Evolutionary conservation across 768 basidiomycete genomes (phyloP), one percentile per base, ranked within the genome.

Genomic region (Pleurotus pulmonarius): DNA sequence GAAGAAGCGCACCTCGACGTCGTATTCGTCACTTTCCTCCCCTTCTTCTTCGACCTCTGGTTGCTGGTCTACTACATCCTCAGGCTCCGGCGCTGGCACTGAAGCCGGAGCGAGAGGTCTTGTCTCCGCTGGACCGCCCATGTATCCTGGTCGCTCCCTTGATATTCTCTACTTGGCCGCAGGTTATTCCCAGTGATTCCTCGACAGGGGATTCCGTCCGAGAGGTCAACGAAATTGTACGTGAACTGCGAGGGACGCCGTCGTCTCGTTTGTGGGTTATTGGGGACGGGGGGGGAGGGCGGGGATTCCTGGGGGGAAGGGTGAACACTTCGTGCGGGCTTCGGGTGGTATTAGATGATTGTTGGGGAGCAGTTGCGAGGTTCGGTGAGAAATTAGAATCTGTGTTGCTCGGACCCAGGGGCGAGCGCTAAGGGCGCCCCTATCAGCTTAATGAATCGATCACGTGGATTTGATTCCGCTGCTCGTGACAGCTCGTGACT

Each of bases 11-110:
- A 56, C 56, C 22, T 61, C 60, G 38, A 57, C 55, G 39, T 59
- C 52, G 57, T 67, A 65, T 16, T 51, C 58, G 6, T 60, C 61
- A 16, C 59, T 57, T 5, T 58, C 48, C 15, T 57, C 60, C 24
- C 58, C 55, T 9, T 67, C 64, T 46, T 59, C 58, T 1, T 58
- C 55, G 26, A 53, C 52, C 18, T 58, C 43, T 18, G 39, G 20
- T 38, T 58, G 55, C 45, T 57, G 56, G 15, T 66, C 59, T 18
- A 51, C 63, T 5, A 55, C 61, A 26, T 55, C 55, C 5, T 49
- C 60, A 6, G 46, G 56, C 4, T 55, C 37, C 7, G 40, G 26
- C 12, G 46, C 55, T 38, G 11, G 22, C 39, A 11, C 39, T n/a
- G 52, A 22, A 18, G 43, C 43, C 20, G 8, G 43, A 44, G 20